Percentiles rank a stretch among this genome's conserved stretches.
phyloP scores from a whole-genome alignment of 129 eudicot genomes.

The Escallonia rubra region DNA sequence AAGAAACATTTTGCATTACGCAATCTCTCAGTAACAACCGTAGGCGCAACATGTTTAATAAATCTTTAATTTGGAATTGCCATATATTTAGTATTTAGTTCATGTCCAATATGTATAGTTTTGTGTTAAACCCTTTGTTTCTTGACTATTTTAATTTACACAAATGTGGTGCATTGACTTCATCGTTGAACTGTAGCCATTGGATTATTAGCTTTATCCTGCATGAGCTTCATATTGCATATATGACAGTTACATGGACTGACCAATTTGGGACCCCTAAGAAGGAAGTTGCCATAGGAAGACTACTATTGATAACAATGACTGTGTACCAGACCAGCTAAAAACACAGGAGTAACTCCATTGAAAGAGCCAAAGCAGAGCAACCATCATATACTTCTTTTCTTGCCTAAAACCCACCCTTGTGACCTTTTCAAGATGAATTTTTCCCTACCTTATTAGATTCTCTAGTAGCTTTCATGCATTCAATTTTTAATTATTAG shows the following conservation, averaged over 20 bases:
- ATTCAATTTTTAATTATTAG: conserved; percentile 23
- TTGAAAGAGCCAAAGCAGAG: conserved; percentile 26
- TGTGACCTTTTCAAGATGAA: conserved; percentile 7
- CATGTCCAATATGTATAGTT: too few species aligned
- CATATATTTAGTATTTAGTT: too few species aligned
- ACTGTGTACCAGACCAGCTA: conserved; percentile 18
- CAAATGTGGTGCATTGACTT: conserved; percentile 6
- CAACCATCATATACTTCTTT: not conserved
- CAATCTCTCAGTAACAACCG: too few species aligned
- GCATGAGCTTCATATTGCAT: conserved; percentile 2
- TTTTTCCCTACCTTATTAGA: conserved; percentile 17
- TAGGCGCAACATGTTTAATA: too few species aligned
- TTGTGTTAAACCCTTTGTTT: too few species aligned
- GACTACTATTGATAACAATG: conserved; percentile 7
- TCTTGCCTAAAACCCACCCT: conserved; percentile 3
- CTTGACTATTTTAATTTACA: too few species aligned
- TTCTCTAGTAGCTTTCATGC: conserved; percentile 53
- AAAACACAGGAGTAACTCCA: conserved; percentile 11
- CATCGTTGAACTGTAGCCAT: conserved; percentile 1
- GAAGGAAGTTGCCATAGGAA: not conserved
- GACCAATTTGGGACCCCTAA: conserved; percentile 7
- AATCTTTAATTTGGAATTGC: too few species aligned
- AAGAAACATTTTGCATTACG: too few species aligned
- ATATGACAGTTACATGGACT: conserved; percentile 18
- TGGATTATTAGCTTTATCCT: conserved; percentile 2